A percentile compares a stretch with the other conserved stretches of the same genome.
These are phyloP conservation scores for Podospora fimiseda DNA, from an alignment of 495 filamentous ascomycete genomes.

Conservation along the genomic window DNA sequence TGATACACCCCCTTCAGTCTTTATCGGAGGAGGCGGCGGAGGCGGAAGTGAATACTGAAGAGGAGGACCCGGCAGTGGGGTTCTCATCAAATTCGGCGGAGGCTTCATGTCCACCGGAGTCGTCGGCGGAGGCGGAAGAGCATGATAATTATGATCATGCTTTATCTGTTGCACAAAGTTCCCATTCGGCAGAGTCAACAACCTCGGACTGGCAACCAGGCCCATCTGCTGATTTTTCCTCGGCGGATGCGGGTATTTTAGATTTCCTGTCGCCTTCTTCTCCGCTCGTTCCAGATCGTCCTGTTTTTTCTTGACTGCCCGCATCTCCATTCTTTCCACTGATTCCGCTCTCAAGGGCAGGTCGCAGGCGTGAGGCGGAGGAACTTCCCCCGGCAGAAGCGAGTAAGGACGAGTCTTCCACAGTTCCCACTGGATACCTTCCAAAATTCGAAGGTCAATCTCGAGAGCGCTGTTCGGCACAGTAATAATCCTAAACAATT, in stretches of 20 bases:
- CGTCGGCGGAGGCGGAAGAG: not conserved
- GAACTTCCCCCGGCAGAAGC: not conserved
- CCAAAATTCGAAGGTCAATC: constrained; percentile 62
- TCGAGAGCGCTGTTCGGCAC: constrained; percentile 61
- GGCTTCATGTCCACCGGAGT: not conserved
- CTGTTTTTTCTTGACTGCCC: not conserved
- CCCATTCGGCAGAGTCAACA: too few species aligned
- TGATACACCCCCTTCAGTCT: not conserved
- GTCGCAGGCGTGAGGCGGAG: not conserved
- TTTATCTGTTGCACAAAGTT: not conserved
- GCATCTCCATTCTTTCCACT: not conserved
- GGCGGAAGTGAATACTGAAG: not conserved
- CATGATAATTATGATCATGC: too few species aligned
- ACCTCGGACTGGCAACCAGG: too few species aligned
- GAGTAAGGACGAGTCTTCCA: constrained; percentile 9
- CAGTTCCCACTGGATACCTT: constrained; percentile 52
- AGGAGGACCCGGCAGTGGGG: not conserved
- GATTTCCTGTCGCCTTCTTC: too few species aligned
- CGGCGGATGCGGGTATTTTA: too few species aligned
- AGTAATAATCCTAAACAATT: constrained; percentile 55
- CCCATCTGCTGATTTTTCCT: too few species aligned
- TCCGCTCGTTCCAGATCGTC: too few species aligned
- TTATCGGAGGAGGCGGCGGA: not conserved
- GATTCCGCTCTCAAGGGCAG: not conserved
- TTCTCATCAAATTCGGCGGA: not conserved